Evolutionary conservation across 2,329 filamentous ascomycete species (phyloP).

Genomic region (Pleoardoris graminearum): DNA sequence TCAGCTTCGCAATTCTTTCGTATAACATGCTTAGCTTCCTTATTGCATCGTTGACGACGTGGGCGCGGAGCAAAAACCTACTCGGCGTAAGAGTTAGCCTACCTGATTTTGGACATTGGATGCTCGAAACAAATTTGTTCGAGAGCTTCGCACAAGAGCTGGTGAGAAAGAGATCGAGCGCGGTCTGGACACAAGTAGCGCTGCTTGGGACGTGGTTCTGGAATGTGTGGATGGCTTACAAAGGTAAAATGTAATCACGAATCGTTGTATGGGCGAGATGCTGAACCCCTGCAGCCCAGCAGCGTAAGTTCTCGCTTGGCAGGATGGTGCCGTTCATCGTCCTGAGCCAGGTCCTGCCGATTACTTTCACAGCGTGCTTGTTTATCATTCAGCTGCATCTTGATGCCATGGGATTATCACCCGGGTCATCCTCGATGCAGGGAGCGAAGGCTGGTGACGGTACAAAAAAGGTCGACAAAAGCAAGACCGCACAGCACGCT

Average conservation of each 20-base stretch:
- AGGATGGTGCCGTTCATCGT: conserved; percentile 29
- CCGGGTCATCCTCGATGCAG: background rate
- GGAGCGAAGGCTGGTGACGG: background rate
- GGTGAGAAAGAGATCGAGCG: conserved; percentile 27
- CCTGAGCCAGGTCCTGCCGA: conserved; percentile 35
- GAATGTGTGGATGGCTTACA: conserved; percentile 33
- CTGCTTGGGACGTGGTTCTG: conserved; percentile 36
- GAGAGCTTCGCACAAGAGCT: conserved; percentile 34
- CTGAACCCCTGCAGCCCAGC: conserved; percentile 19
- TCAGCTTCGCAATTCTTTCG: conserved; percentile 34
- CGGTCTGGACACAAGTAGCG: conserved; percentile 30
- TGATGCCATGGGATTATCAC: conserved; percentile 17
- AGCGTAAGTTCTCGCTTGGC: conserved; percentile 12
- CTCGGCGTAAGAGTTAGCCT: background rate
- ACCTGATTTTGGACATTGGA: conserved; percentile 27
- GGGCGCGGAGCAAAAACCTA: conserved; percentile 17
- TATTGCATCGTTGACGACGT: conserved; percentile 26
- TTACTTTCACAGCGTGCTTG: conserved; percentile 29
- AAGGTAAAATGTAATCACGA: conserved; percentile 19
- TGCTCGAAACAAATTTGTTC: conserved; percentile 34
- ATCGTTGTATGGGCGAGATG: too few relatives aligned
- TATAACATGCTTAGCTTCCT: conserved; percentile 41
- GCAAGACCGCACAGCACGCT: background rate
- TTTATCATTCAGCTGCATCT: conserved; percentile 36
- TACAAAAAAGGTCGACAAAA: background rate